Conservation (phyloP, 106 monocot genomes). For the Cymbidium sinense region DNA sequence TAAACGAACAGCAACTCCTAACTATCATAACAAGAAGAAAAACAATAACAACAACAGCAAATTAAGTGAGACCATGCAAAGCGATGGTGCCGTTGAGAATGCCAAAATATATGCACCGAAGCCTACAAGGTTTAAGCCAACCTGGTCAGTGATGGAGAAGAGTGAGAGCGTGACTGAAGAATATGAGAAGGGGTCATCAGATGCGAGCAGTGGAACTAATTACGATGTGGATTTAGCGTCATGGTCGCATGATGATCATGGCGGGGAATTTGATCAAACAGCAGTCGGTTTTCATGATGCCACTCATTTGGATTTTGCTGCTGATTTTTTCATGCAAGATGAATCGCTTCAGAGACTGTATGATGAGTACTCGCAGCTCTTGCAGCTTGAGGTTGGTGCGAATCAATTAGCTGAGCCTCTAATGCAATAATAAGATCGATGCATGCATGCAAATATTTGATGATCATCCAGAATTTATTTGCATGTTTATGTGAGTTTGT, state of each 20-base stretch:
- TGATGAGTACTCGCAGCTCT: constrained; percentile 19
- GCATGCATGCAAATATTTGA: not conserved
- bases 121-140: constrained; percentile 12
- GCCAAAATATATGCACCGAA: constrained; percentile 16
- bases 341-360: constrained; percentile 14
- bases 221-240: not conserved
- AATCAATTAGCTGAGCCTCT: not conserved
- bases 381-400: not conserved
- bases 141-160: not conserved
- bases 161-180: not conserved
- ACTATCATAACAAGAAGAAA: not conserved
- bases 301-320: not conserved
- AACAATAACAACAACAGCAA: no score
- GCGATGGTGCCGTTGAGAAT: not conserved
- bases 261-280: not conserved
- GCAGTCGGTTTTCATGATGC: not conserved
- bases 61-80: not conserved
- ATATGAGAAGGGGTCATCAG: not conserved
- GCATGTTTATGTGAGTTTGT: not conserved
- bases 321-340: not conserved
- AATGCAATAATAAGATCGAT: not conserved
- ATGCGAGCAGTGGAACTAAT: not conserved
- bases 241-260: not conserved
- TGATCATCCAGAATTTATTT: not conserved
- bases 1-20: not conserved